Conservation (phyloP, 2,329 filamentous ascomycete genomes). For the Dactylonectria macrodidyma region DNA sequence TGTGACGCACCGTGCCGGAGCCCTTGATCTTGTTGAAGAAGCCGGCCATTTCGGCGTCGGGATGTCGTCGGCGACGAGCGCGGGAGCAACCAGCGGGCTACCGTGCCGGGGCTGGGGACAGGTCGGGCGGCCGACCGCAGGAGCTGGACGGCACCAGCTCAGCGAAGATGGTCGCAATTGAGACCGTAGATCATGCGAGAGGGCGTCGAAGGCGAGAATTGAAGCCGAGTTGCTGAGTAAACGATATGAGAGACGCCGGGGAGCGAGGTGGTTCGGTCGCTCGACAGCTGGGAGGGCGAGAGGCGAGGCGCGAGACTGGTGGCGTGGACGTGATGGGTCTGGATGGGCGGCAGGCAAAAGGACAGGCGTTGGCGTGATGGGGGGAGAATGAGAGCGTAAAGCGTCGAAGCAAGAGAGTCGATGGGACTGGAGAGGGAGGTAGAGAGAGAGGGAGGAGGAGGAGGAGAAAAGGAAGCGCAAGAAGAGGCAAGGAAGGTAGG, state of each 20-base stretch:
- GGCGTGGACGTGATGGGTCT: slow-evolving; percentile 46
- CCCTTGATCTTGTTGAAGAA: slow-evolving; percentile 74
- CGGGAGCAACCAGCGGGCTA: slow-evolving; percentile 35
- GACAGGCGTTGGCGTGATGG: slow-evolving; percentile 11
- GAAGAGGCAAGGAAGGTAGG: slow-evolving; percentile 19
- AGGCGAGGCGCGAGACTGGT: slow-evolving; percentile 43
- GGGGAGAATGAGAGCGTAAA: neutral
- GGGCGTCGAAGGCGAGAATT: slow-evolving; percentile 25
- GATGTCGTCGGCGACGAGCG: slow-evolving; percentile 35
- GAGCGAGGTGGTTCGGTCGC: slow-evolving; percentile 34
- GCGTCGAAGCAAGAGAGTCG: neutral
- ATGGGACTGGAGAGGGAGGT: slow-evolving; percentile 12
- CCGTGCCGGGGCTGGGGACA: slow-evolving; percentile 42
- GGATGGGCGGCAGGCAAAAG: slow-evolving; percentile 28
- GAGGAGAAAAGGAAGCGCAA: slow-evolving; percentile 21
- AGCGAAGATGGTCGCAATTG: slow-evolving; percentile 47
- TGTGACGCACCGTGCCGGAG: slow-evolving; percentile 66
- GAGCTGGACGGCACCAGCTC: slow-evolving; percentile 55
- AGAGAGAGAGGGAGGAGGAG: slow-evolving; percentile 10
- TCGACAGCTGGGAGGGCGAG: slow-evolving; percentile 34
- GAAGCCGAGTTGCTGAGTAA: slow-evolving; percentile 22
- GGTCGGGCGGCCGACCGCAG: slow-evolving; percentile 49
- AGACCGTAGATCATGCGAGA: slow-evolving; percentile 45
- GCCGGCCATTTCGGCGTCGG: slow-evolving; percentile 63
- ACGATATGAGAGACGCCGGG: slow-evolving; percentile 18